These are phyloP conservation scores for Globisporangium perplexum DNA, from an alignment of 352 stramenopile genomes.

Conservation along the genomic window DNA sequence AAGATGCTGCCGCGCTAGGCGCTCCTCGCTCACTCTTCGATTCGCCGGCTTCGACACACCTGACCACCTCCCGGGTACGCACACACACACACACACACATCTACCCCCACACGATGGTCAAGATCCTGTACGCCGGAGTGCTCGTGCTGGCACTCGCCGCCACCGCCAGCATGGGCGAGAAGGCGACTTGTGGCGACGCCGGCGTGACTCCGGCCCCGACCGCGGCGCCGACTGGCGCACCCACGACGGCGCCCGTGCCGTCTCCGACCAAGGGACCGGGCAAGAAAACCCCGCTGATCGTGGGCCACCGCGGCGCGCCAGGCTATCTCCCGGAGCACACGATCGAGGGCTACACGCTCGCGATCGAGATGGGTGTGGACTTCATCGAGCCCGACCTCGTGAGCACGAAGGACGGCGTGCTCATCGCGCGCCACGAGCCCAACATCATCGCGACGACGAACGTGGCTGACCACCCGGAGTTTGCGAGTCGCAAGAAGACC, in stretches of 20 bases:
- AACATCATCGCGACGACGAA: conserved; percentile 90
- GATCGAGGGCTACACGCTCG: conserved; percentile 84
- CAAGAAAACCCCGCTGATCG: neutral
- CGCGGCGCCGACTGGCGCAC: neutral
- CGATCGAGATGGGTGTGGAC: conserved; percentile 86
- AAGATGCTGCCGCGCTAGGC: no score
- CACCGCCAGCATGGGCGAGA: conserved; percentile 18
- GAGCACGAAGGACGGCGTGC: conserved; percentile 72
- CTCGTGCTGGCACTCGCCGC: conserved; percentile 23
- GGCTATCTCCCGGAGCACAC: conserved; percentile 91
- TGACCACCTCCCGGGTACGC: neutral
- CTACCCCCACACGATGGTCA: conserved; percentile 27
- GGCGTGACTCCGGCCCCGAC: conserved; percentile 24
- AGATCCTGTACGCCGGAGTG: conserved; percentile 25
- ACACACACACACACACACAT: no score
- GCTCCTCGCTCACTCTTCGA: conserved; percentile 3
- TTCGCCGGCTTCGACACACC: conserved; percentile 1
- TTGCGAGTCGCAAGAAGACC: conserved; percentile 52
- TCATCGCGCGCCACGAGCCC: conserved; percentile 84
- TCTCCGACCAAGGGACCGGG: neutral
- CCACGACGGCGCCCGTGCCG: neutral
- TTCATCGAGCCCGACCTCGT: conserved; percentile 92
- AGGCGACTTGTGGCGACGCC: conserved; percentile 20
- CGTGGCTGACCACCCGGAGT: conserved; percentile 70
- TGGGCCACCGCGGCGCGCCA: conserved; percentile 79